Evolutionary conservation across 176 grass and related monocot species (phyloP).

Genomic region (Poa pratensis): DNA sequence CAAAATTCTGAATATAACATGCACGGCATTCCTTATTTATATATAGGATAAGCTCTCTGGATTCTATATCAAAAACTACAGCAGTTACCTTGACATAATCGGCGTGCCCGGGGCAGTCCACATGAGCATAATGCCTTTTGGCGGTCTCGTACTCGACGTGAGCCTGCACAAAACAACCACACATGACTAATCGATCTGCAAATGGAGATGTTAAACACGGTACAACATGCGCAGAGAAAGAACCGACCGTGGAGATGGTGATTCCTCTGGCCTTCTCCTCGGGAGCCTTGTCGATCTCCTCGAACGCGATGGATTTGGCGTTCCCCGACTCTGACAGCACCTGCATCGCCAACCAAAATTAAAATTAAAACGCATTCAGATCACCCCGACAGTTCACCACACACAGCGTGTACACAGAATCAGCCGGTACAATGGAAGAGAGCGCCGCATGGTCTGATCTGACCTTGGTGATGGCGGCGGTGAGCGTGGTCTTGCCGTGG

Average conservation of each 20-base stretch:
- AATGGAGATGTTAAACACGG: neutral
- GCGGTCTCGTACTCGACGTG: constrained; percentile 96
- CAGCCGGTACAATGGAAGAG: too few species aligned
- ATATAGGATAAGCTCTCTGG: neutral
- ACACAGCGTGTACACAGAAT: neutral
- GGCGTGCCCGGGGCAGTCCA: constrained; percentile 91
- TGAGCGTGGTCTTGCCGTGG: constrained; percentile 95
- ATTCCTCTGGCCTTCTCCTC: constrained; percentile 99
- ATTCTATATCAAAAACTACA: neutral
- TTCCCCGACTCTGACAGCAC: constrained; percentile 80
- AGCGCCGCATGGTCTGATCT: neutral
- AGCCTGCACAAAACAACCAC: constrained; percentile 55
- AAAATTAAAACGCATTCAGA: neutral
- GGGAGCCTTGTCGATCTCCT: constrained; percentile 95
- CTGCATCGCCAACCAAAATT: constrained; percentile 31
- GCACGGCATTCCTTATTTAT: neutral
- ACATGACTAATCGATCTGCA: neutral
- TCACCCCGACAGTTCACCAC: neutral
- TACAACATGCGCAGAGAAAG: neutral
- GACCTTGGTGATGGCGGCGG: constrained; percentile 97
- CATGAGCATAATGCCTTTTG: constrained; percentile 97
- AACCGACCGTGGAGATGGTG: constrained; percentile 84
- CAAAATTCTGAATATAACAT: neutral
- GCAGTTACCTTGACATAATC: constrained; percentile 96
- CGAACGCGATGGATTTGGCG: constrained; percentile 91